These are phyloP conservation scores for Hymenoscyphus linearis DNA, from an alignment of 2,329 filamentous ascomycete species.

Conservation along the genomic window DNA sequence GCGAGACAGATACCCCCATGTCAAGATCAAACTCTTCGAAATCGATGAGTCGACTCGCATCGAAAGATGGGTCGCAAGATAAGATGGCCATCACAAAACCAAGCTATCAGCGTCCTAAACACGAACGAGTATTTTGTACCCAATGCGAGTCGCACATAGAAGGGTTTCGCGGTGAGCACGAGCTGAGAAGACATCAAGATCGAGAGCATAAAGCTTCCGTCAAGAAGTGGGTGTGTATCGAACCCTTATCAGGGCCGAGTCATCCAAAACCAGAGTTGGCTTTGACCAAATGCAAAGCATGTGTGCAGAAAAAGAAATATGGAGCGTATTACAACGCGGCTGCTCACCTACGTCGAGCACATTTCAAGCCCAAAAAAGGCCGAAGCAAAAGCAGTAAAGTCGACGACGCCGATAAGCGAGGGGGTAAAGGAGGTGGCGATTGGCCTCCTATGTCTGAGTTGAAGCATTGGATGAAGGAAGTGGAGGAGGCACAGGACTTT, in stretches of 20 bases:
- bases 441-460: constrained; percentile 50
- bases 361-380: constrained; percentile 65
- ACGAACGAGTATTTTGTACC: constrained; percentile 46
- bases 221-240: constrained; percentile 54
- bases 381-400: constrained; percentile 32
- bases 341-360: constrained; percentile 76
- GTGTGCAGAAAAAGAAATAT: constrained; percentile 77
- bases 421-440: constrained; percentile 46
- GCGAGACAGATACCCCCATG: constrained; percentile 25
- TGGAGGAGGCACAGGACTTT: constrained; percentile 26
- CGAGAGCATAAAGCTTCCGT: constrained; percentile 57
- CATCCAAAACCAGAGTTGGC: constrained; percentile 53
- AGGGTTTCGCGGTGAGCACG: constrained; percentile 87
- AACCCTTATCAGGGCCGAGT: constrained; percentile 44
- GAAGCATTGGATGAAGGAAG: constrained; percentile 53
- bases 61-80: constrained; percentile 29
- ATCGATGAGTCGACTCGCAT: constrained; percentile 27
- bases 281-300: constrained; percentile 62
- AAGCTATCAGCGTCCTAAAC: constrained; percentile 33
- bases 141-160: constrained; percentile 78
- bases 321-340: constrained; percentile 91
- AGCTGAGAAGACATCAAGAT: constrained; percentile 64
- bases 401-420: constrained; percentile 40
- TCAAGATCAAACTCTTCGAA: constrained; percentile 28
- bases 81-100: constrained; percentile 30